Base-by-base conservation (phyloP, 2,329 filamentous ascomycete species). In the Scolecobasidium constrictum region DNA sequence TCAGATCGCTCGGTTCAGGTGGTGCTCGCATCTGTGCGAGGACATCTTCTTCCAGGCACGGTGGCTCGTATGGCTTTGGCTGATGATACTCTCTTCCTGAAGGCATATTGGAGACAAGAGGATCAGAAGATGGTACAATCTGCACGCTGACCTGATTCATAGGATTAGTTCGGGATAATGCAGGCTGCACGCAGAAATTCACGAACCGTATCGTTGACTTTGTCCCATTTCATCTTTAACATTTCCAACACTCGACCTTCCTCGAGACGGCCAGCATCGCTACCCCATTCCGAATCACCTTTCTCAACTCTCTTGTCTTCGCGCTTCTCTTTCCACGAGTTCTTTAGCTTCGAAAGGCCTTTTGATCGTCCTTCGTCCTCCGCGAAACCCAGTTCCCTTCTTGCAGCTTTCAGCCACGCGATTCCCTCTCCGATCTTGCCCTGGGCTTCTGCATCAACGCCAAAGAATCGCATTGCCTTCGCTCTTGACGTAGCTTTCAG, bases 401-500 rank as follows among this genome's bases (percentile, higher is more conserved):
- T 75, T 0, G 83, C 88, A 5, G 83, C 87, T 34, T 77, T 71
- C 36, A 94, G 63, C 87, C 90, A 96, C 1, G 84, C 87, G 45
- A 98, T 84, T 0, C 77, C 92, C 40, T 81, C 81, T 1, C 88
- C 92, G 1, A 82, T 83, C 60, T 90, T 80, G 0, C 83, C 86
- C 1, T 78, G 77, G 9, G 87, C 58, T 55, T 98, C 92, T 2
- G 88, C 83, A 57, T 95, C 87, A 39, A 96, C 81, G 1, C 81
- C 92, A 44, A 95, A 81, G 57, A 96, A 94, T 2, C 92, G 75
- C 55, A 87, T 94, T 0, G 88, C 87, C 50, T 86, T 87, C 17
- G 84, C 90, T 41, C 85, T 75, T 34, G 85, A 79, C 1, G 84
- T 85, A 40, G 78, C 72, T 13, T 78, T 71, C 16, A 96, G 61